phyloP scores from a whole-genome alignment of 2,329 filamentous ascomycete species.

The Dendrostoma leiphaemia region DNA sequence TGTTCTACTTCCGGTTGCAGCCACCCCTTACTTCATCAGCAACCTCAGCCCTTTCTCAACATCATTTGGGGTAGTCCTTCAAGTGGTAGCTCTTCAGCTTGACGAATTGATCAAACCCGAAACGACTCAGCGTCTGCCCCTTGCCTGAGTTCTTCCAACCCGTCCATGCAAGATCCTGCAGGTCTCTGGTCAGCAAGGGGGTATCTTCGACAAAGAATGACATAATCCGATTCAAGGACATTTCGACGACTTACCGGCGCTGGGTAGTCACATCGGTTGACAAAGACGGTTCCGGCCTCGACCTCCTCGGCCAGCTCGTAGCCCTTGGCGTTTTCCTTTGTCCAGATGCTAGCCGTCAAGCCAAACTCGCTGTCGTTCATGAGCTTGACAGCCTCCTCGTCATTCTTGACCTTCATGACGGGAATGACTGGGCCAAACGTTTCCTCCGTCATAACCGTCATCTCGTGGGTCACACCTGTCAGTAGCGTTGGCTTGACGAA shows the following conservation, averaged over 20 bases:
- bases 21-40: slow-evolving; percentile 16
- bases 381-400: slow-evolving; percentile 75
- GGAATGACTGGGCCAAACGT: slow-evolving; percentile 93
- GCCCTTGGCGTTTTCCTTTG: slow-evolving; percentile 75
- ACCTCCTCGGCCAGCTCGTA: slow-evolving; percentile 76
- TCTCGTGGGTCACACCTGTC: slow-evolving; percentile 74
- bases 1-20: slow-evolving; percentile 6
- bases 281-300: slow-evolving; percentile 92
- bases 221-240: neutral
- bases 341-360: slow-evolving; percentile 96
- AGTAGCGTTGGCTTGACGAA: slow-evolving; percentile 86
- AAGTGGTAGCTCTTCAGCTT: slow-evolving; percentile 95
- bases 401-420: slow-evolving; percentile 79
- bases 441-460: slow-evolving; percentile 90
- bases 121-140: slow-evolving; percentile 83
- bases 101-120: slow-evolving; percentile 93
- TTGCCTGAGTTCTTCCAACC: slow-evolving; percentile 97
- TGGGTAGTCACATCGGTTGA: slow-evolving; percentile 91
- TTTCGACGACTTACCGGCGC: slow-evolving; percentile 65
- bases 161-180: slow-evolving; percentile 87
- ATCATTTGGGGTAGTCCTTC: slow-evolving; percentile 71
- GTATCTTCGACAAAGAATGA: slow-evolving; percentile 9
- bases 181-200: slow-evolving; percentile 22
- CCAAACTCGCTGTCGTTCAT: slow-evolving; percentile 98
- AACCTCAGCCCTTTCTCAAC: neutral